Percentiles rank a stretch among this genome's conserved stretches.
Evolutionary conservation across 2,329 filamentous ascomycete genomes (phyloP).

Genomic region (Aureobasidium melanogenum): DNA sequence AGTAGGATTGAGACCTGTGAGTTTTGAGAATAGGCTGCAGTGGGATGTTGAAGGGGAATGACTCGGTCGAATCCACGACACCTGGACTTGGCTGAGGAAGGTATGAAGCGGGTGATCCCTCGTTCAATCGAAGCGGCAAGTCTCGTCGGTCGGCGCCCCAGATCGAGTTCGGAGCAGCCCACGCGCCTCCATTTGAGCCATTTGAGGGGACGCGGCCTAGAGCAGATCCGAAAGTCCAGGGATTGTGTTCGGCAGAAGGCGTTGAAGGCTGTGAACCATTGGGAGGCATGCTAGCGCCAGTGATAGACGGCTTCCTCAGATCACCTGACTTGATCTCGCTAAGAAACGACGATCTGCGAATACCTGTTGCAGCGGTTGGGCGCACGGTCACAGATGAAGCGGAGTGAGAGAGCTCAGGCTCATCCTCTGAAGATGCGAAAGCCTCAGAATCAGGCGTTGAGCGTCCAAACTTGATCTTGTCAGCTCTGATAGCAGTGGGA

Average conservation of each 20-base stretch:
- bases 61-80: slow-evolving; percentile 20
- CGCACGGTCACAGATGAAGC: slow-evolving; percentile 35
- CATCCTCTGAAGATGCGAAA: slow-evolving; percentile 88
- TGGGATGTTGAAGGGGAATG: slow-evolving; percentile 76
- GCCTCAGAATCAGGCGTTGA: slow-evolving; percentile 35
- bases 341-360: slow-evolving; percentile 72
- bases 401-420: slow-evolving; percentile 54
- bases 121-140: background rate
- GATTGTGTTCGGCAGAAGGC: slow-evolving; percentile 53
- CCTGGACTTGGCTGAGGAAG: background rate
- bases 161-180: slow-evolving; percentile 1
- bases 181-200: background rate
- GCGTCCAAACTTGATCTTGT: slow-evolving; percentile 9
- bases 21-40: slow-evolving; percentile 86
- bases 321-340: slow-evolving; percentile 66
- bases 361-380: slow-evolving; percentile 44
- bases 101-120: background rate
- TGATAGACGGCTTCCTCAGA: slow-evolving; percentile 64
- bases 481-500: background rate
- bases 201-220: slow-evolving; percentile 36
- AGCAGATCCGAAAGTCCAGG: slow-evolving; percentile 14
- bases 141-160: slow-evolving; percentile 4
- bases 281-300: slow-evolving; percentile 42
- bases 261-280: slow-evolving; percentile 68
- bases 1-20: slow-evolving; percentile 93